These are phyloP conservation scores for Adiantum capillusveneris DNA, from an alignment of 75 land plant genomes.

Conservation along the genomic window DNA sequence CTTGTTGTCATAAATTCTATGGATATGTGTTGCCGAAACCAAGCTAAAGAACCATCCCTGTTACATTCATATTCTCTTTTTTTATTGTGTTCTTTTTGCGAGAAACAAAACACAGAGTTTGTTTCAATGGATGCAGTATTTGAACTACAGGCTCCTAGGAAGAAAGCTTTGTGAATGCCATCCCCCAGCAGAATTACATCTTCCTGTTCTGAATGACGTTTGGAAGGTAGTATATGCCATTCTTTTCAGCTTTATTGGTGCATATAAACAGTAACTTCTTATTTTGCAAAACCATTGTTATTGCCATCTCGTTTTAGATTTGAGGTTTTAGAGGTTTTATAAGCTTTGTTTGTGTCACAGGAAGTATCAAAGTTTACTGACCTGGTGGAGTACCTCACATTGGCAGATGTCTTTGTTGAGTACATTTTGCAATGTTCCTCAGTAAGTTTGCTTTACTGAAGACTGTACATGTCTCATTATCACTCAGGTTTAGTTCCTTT, in stretches of 20 bases:
- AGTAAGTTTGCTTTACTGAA: slow-evolving; percentile 38
- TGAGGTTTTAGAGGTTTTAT: slow-evolving; percentile 1
- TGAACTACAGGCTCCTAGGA: slow-evolving; percentile 72
- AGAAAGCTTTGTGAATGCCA: slow-evolving; percentile 51
- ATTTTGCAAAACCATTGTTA: too few relatives aligned
- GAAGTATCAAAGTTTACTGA: slow-evolving; percentile 30
- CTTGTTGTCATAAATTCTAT: too few relatives aligned
- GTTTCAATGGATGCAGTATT: slow-evolving; percentile 30
- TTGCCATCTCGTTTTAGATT: too few relatives aligned
- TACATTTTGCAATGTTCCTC: slow-evolving; percentile 49
- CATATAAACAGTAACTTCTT: too few relatives aligned
- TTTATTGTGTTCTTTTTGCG: too few relatives aligned
- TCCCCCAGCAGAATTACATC: slow-evolving; percentile 17
- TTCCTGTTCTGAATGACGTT: slow-evolving; percentile 37
- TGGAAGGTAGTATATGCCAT: too few relatives aligned
- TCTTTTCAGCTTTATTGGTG: too few relatives aligned
- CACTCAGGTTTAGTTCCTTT: too few relatives aligned
- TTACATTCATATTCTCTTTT: too few relatives aligned
- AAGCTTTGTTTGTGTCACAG: slow-evolving; percentile 32
- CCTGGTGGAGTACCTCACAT: slow-evolving; percentile 45
- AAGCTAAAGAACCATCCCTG: too few relatives aligned
- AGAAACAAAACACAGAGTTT: background rate
- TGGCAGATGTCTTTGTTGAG: slow-evolving; percentile 62
- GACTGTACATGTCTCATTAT: too few relatives aligned
- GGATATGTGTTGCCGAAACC: too few relatives aligned